Base-by-base conservation (phyloP, 2,329 filamentous ascomycete genomes). In the Coniella vitis region DNA sequence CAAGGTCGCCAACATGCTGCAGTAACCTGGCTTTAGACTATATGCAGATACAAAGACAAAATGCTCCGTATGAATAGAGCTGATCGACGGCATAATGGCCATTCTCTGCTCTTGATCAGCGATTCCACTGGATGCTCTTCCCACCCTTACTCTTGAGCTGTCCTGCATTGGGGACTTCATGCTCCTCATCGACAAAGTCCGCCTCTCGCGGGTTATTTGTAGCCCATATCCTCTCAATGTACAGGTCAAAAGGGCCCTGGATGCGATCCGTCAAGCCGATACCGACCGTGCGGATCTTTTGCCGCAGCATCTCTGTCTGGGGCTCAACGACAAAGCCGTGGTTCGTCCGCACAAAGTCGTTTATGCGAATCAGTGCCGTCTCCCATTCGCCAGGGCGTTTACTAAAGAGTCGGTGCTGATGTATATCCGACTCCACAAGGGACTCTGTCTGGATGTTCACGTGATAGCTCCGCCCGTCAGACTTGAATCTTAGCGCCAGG, bases 361-460 rank as follows among this genome's bases (percentile, higher is more conserved):
- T 85, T 78, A 90, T 93, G 54, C 86, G 86, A 55, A 98, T 85
- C 40, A 94, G 67, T n/a, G 96, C 79, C 2, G 93, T 96, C 74
- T 98, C 91, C 93, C 93, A 98, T 60, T 90, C 78, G 1, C 90
- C 90, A 0, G 87, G 83, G 8, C 80, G 79, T 60, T 83, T 84
- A 8, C 85, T 77, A 58, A 89, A 95, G 4, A 98, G 69, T 43
- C 93, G 76, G 66, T 98, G 93, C 65, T 98, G 93, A 66, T 97
- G 93, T 55, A 98, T 75, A 65, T 98, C 93, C n/a, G 90, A 91
- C 10, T 89, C 87, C 41, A 95, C 87, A 48, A 98, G 84, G 1
- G 87, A 87, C 63, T 98, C 91, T 3, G 90, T 95, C 71, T 97
- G 93, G 14, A 98, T 72, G 66, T 98, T 98, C 60, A 98, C 81